Conservation (phyloP, 2,329 filamentous ascomycete genomes). For the Rachicladosporium sp. region DNA sequence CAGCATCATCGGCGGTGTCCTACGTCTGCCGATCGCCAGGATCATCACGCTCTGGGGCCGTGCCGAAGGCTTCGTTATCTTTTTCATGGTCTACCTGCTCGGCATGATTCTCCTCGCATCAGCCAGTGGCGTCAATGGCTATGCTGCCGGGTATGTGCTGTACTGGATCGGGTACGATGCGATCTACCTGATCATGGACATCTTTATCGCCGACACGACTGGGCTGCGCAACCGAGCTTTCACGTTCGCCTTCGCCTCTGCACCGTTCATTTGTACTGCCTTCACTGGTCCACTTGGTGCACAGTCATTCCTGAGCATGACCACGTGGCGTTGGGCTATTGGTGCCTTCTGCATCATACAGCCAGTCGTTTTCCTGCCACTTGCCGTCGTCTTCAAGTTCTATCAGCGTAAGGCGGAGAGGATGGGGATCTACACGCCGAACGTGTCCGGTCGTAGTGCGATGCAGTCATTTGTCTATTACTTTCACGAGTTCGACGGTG, state of each 20-base stretch:
- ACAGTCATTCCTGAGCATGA: slow-evolving; percentile 20
- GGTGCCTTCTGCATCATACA: slow-evolving; percentile 54
- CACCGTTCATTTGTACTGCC: slow-evolving; percentile 51
- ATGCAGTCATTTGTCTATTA: slow-evolving; percentile 42
- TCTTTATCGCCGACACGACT: slow-evolving; percentile 58
- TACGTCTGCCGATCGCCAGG: slow-evolving; percentile 55
- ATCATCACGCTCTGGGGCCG: slow-evolving; percentile 56
- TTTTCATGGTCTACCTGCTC: slow-evolving; percentile 25
- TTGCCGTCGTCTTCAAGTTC: slow-evolving; percentile 45
- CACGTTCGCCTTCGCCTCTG: slow-evolving; percentile 48
- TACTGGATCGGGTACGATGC: slow-evolving; percentile 14
- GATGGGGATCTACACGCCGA: slow-evolving; percentile 34
- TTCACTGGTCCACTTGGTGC: slow-evolving; percentile 13
- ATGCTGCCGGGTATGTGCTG: slow-evolving; percentile 12
- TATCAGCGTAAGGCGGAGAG: slow-evolving; percentile 50
- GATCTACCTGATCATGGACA: slow-evolving; percentile 15
- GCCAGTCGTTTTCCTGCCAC: slow-evolving; percentile 48
- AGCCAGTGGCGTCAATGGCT: slow-evolving; percentile 8
- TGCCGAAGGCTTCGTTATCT: slow-evolving; percentile 47
- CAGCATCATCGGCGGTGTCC: slow-evolving; percentile 44
- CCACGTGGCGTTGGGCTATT: slow-evolving; percentile 54
- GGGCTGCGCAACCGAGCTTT: slow-evolving; percentile 52
- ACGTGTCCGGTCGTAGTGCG: slow-evolving; percentile 34
- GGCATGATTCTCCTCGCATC: slow-evolving; percentile 13
- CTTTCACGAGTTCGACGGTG: slow-evolving; percentile 47